phyloP scores from a whole-genome alignment of 805 yeast species.

The Saccharomycopsis synnaedendra region DNA sequence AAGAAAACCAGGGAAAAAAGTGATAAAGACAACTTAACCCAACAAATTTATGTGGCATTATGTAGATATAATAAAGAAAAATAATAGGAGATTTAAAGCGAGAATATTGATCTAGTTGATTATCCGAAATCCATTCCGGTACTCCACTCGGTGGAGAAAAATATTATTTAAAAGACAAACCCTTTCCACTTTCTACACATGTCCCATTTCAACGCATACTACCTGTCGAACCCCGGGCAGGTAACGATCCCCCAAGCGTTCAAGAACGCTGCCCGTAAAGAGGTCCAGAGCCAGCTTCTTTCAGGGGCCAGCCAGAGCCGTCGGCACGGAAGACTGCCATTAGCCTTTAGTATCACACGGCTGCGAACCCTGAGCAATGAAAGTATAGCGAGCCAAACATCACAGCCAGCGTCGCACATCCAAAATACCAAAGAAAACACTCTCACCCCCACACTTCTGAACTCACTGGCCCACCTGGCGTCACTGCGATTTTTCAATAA shows the following conservation, averaged over 20 bases:
- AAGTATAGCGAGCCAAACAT: background rate
- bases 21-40: too few species aligned
- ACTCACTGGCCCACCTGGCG: background rate
- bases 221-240: background rate
- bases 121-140: too few species aligned
- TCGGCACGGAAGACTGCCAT: slow-evolving; percentile 22
- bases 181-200: background rate
- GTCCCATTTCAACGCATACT: slow-evolving; percentile 12
- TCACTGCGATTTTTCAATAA: background rate
- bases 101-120: too few species aligned
- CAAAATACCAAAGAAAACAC: background rate
- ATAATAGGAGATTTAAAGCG: too few species aligned
- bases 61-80: too few species aligned
- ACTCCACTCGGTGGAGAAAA: too few species aligned
- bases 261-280: slow-evolving; percentile 22
- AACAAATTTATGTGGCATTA: too few species aligned
- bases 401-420: background rate
- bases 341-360: slow-evolving; percentile 11
- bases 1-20: too few species aligned
- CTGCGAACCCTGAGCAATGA: background rate
- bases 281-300: slow-evolving; percentile 20
- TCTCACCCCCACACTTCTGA: background rate
- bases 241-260: slow-evolving; percentile 22
- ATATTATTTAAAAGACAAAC: too few species aligned
- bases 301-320: slow-evolving; percentile 12